Conservation (phyloP, 768 basidiomycete genomes). For the Botryobasidium botryosum region DNA sequence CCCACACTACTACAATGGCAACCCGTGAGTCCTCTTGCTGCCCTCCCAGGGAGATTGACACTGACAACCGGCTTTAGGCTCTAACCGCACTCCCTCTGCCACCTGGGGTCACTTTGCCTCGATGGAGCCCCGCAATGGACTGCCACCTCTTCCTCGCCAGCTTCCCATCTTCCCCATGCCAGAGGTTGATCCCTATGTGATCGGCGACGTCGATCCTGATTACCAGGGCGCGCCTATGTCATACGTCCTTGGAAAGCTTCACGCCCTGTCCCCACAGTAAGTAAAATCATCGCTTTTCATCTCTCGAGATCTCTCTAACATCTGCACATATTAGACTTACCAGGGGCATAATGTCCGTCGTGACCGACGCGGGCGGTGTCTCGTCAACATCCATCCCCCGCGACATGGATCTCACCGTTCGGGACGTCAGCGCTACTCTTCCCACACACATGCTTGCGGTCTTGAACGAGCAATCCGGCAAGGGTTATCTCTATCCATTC, state of each 20-base stretch:
- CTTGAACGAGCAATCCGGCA: slow-evolving; percentile 15
- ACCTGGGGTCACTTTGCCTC: no score
- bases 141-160: neutral
- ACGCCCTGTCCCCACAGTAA: slow-evolving; percentile 29
- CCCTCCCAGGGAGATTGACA: no score
- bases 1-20: no score
- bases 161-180: slow-evolving; percentile 4
- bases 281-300: no score
- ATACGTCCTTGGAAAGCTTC: slow-evolving; percentile 40
- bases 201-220: slow-evolving; percentile 36
- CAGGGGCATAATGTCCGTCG: slow-evolving; percentile 3
- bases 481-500: slow-evolving; percentile 35
- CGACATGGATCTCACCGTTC: slow-evolving; percentile 23
- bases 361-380: slow-evolving; percentile 3
- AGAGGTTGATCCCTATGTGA: slow-evolving; percentile 24
- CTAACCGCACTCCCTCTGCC: no score
- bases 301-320: neutral
- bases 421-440: slow-evolving; percentile 15
- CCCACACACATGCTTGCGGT: slow-evolving; percentile 25
- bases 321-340: slow-evolving; percentile 1
- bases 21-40: no score
- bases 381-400: no score
- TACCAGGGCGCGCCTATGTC: slow-evolving; percentile 38
- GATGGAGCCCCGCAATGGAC: no score
- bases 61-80: no score